Evolutionary conservation across 2,329 filamentous ascomycete genomes (phyloP).

Genomic region (Acrocalymma vagum): DNA sequence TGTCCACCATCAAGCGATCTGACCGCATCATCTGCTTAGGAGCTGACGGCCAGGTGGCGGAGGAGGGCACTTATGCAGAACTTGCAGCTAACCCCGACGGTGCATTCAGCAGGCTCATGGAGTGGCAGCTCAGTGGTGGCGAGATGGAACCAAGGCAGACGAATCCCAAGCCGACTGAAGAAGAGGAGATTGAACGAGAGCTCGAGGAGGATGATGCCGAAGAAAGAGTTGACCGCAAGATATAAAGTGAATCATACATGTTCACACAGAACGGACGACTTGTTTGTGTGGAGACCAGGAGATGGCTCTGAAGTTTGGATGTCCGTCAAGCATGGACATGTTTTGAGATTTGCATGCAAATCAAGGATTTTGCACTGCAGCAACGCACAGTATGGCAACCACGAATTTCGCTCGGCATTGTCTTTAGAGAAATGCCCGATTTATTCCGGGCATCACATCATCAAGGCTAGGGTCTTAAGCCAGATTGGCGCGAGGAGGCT

Average conservation of each 20-base stretch:
- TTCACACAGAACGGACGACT: background rate
- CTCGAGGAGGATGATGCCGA: constrained; percentile 48
- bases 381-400: too few relatives aligned
- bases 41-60: constrained; percentile 85
- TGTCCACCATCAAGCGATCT: constrained; percentile 95
- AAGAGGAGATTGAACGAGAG: constrained; percentile 60
- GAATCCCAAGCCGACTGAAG: constrained; percentile 52
- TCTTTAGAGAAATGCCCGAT: too few relatives aligned
- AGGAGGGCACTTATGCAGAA: constrained; percentile 84
- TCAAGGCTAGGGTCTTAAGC: background rate
- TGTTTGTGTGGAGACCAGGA: background rate
- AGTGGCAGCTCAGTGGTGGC: constrained; percentile 95
- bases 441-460: constrained; percentile 4
- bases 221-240: constrained; percentile 32
- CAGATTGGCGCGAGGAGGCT: background rate
- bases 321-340: too few relatives aligned
- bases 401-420: too few relatives aligned
- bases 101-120: constrained; percentile 95
- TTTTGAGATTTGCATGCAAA: too few relatives aligned
- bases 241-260: constrained; percentile 11
- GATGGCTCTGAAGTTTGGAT: too few relatives aligned
- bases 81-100: constrained; percentile 78
- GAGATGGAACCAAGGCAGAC: constrained; percentile 56
- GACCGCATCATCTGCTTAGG: constrained; percentile 94
- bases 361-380: too few relatives aligned